Conservation (phyloP, 257 asterid genomes). For the Salvia hispanica region DNA sequence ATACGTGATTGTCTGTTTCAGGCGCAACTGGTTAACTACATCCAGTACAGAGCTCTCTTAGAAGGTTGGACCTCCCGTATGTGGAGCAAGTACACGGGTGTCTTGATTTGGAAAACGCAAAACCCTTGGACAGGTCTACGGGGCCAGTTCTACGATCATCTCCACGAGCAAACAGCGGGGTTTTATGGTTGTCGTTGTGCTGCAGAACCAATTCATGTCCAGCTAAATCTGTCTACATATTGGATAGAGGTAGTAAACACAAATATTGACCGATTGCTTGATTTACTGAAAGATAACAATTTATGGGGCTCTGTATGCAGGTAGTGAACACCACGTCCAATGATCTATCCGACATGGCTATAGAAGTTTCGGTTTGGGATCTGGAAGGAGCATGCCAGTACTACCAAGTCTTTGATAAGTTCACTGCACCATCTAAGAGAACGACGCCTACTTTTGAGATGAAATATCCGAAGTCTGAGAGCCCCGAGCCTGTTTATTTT, state of each 20-base stretch:
- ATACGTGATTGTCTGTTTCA: conserved; percentile 38
- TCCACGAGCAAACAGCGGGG: conserved; percentile 95
- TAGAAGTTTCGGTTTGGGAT: conserved; percentile 87
- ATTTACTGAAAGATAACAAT: background rate
- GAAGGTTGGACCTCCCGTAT: conserved; percentile 98
- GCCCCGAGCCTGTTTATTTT: conserved; percentile 75
- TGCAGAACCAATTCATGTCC: conserved; percentile 94
- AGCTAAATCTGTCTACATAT: conserved; percentile 74
- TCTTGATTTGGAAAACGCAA: conserved; percentile 96
- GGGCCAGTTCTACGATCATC: conserved; percentile 98
- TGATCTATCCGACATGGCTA: conserved; percentile 62
- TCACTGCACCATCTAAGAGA: conserved; percentile 64
- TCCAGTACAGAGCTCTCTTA: conserved; percentile 93
- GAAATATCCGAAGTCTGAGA: conserved; percentile 72
- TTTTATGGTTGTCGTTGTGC: conserved; percentile 95
- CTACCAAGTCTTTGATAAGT: conserved; percentile 61
- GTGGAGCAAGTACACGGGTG: conserved; percentile 98
- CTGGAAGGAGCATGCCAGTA: conserved; percentile 70
- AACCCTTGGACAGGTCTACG: conserved; percentile 99
- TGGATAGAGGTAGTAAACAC: conserved; percentile 74
- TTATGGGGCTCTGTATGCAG: conserved; percentile 32
- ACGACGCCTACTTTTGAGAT: conserved; percentile 63
- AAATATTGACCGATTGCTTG: background rate
- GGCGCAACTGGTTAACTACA: conserved; percentile 91
- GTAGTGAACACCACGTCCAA: conserved; percentile 69